Conservation (phyloP, 2,329 filamentous ascomycete species). For the Sphaceloma murrayae region DNA sequence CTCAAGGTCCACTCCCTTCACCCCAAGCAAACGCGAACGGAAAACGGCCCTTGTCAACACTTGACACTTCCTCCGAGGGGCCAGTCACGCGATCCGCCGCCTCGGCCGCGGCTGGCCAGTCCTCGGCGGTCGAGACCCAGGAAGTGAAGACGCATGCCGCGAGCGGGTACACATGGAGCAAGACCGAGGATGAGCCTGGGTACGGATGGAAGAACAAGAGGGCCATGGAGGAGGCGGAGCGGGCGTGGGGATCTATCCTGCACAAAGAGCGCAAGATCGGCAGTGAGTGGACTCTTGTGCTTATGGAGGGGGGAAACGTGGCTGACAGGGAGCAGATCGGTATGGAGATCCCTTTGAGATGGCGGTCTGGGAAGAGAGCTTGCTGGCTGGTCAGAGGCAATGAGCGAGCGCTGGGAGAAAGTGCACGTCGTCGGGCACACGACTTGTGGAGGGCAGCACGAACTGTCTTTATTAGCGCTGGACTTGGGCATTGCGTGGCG, state of each 20-base stretch:
- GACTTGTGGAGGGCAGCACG: too few relatives aligned
- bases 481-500: neutral
- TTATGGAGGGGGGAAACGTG: neutral
- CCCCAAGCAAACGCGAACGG: slow-evolving; percentile 29
- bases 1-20: slow-evolving; percentile 33
- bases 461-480: neutral
- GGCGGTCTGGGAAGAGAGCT: slow-evolving; percentile 27
- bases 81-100: slow-evolving; percentile 1
- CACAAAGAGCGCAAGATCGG: slow-evolving; percentile 37
- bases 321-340: slow-evolving; percentile 21
- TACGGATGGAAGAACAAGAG: slow-evolving; percentile 48
- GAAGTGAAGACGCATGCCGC: slow-evolving; percentile 23
- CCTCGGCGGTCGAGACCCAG: neutral
- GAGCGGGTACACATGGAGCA: slow-evolving; percentile 29
- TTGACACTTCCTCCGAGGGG: slow-evolving; percentile 26
- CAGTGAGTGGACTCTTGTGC: slow-evolving; percentile 22
- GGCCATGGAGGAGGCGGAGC: slow-evolving; percentile 46
- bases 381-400: slow-evolving; percentile 1
- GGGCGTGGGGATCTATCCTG: slow-evolving; percentile 41
- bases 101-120: neutral
- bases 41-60: slow-evolving; percentile 30
- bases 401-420: neutral
- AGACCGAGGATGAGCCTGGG: slow-evolving; percentile 37
- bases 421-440: too few relatives aligned
- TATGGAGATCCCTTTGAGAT: slow-evolving; percentile 31